phyloP scores from a whole-genome alignment of 2,329 filamentous ascomycete species.

The Hymenoscyphus linearis region DNA sequence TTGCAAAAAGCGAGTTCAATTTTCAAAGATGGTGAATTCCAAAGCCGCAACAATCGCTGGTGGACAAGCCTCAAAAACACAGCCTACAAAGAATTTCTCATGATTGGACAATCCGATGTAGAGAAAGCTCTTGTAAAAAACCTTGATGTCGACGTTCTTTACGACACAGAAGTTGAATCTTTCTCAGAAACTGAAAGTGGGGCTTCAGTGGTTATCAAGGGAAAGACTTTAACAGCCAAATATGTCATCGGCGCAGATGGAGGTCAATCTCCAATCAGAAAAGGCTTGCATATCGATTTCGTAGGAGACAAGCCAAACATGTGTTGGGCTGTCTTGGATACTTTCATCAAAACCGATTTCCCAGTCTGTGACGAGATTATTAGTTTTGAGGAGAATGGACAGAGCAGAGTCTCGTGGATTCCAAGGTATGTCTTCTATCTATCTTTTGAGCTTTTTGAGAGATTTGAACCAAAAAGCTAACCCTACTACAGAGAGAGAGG shows the following conservation, averaged over 20 bases:
- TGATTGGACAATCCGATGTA: slow-evolving; percentile 45
- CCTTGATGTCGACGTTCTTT: slow-evolving; percentile 34
- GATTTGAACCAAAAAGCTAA: background rate
- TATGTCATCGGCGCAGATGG: slow-evolving; percentile 13
- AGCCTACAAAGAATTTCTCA: slow-evolving; percentile 44
- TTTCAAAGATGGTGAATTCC: slow-evolving; percentile 42
- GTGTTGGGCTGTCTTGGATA: slow-evolving; percentile 45
- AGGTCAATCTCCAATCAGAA: slow-evolving; percentile 7
- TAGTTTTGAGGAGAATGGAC: slow-evolving; percentile 41
- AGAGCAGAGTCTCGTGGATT: slow-evolving; percentile 45
- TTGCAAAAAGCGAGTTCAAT: slow-evolving; percentile 40
- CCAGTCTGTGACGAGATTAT: slow-evolving; percentile 43
- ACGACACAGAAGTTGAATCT: slow-evolving; percentile 35
- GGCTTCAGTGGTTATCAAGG: background rate
- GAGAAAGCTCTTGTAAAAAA: slow-evolving; percentile 36
- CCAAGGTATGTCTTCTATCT: slow-evolving; percentile 28
- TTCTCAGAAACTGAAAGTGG: slow-evolving; percentile 25
- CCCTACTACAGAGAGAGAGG: slow-evolving; percentile 33
- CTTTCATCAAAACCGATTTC: slow-evolving; percentile 45
- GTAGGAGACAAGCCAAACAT: slow-evolving; percentile 45
- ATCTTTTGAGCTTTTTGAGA: background rate
- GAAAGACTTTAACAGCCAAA: slow-evolving; percentile 1
- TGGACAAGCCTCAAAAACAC: slow-evolving; percentile 37
- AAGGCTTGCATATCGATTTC: slow-evolving; percentile 36
- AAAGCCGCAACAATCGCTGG: slow-evolving; percentile 43